Base-by-base conservation (phyloP, 768 basidiomycete species). In the Collybiopsis luxurians region DNA sequence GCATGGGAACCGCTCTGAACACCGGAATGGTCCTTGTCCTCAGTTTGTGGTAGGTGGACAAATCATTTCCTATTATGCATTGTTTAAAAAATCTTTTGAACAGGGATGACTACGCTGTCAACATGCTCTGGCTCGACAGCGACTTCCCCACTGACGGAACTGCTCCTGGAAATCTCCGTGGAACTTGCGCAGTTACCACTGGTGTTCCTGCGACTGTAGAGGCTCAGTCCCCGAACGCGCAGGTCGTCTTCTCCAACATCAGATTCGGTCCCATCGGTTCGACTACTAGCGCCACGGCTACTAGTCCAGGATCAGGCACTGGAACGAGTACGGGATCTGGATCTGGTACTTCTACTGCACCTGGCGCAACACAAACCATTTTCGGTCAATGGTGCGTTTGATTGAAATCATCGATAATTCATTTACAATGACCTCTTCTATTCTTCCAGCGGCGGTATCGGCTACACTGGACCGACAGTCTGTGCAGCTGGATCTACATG, bases 101-200 rank as follows among this genome's bases (percentile, higher is more conserved):
- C 59, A 81, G 82, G 82, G 81, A 82, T 64, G 81, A 83, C 70
- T 73, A 83, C 63, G 71, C 70, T 30, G 80, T 69, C 57, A 70
- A 75, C 69, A 83, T 84, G 82, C 74, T 80, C 62, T 84, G 82
- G 76, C 79, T 83, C 67, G 80, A 83, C 73, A 69, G 70, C 63
- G 71, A 69, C 73, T 81, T 78, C 73, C 82, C 76, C 51, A 61
- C 62, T 39, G 63, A 62, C 55, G 60, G 59, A 11, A 66, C 66
- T 66, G 62, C 77, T 31, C 72, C 72, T 36, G 81, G 81, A 68
- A 70, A 79, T 55, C 67, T 73, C 43, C 81, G 81, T 68, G 81
- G 81, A 38, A 68, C 75, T 49, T 82, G 80, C 71, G 51, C 81
- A 2, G 79, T 78, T 50, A 67, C 66, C 43, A 79, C 79, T 38